A percentile compares a stretch with the other conserved stretches of the same genome.
Evolutionary conservation across 768 basidiomycete genomes (phyloP).

Genomic region (Kwoniella sp.): DNA sequence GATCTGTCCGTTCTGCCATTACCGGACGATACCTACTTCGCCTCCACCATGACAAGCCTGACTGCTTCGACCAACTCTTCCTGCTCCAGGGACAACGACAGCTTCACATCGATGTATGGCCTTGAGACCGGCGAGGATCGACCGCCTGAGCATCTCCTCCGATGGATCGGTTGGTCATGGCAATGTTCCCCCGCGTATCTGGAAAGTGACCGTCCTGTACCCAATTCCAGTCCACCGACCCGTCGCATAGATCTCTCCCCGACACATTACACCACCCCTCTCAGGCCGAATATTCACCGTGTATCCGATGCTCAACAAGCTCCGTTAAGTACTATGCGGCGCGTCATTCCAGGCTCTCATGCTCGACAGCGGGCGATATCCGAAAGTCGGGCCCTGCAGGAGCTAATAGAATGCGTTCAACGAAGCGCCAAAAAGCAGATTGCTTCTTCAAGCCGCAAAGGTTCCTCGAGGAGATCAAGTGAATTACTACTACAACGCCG

Average conservation of each 20-base stretch:
- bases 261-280: slow-evolving; percentile 16
- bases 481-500: neutral
- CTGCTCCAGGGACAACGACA: neutral
- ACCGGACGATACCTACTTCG: neutral
- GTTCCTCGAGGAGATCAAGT: neutral
- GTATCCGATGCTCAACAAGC: neutral
- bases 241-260: neutral
- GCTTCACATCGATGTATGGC: neutral
- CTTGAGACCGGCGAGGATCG: neutral
- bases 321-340: neutral
- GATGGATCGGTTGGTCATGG: slow-evolving; percentile 34
- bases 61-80: slow-evolving; percentile 17
- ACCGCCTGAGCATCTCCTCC: neutral
- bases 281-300: neutral
- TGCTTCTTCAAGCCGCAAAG: neutral
- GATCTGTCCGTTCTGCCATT: slow-evolving; percentile 2
- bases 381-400: slow-evolving; percentile 19
- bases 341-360: slow-evolving; percentile 14
- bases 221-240: neutral
- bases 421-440: slow-evolving; percentile 18
- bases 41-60: slow-evolving; percentile 17
- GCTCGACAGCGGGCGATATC: slow-evolving; percentile 12
- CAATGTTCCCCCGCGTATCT: neutral
- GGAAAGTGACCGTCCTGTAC: neutral
- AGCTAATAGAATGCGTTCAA: slow-evolving; percentile 19